A percentile compares a stretch with the other conserved stretches of the same genome.
Evolutionary conservation across 305 asterid species (phyloP).

Genomic region (Withania somnifera): DNA sequence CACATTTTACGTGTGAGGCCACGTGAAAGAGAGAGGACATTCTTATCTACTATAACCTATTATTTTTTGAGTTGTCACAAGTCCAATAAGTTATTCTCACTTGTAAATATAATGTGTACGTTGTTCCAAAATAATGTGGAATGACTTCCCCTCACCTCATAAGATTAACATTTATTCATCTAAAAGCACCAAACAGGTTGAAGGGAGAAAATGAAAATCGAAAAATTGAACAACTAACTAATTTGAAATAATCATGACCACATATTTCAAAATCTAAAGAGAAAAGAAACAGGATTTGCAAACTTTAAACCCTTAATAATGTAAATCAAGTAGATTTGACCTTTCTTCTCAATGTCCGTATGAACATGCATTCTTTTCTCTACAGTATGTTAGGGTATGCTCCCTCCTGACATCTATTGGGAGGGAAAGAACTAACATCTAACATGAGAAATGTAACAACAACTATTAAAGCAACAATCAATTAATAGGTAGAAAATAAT

Average conservation of each 20-base stretch:
- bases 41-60: neutral
- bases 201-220: neutral
- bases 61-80: neutral
- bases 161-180: neutral
- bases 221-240: neutral
- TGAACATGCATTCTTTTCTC: too few species aligned
- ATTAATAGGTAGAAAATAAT: neutral
- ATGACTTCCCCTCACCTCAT: neutral
- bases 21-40: neutral
- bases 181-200: neutral
- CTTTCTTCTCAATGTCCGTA: too few species aligned
- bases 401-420: too few species aligned
- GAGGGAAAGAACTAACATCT: neutral
- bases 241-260: neutral
- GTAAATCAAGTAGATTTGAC: too few species aligned
- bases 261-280: neutral
- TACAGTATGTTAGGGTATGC: too few species aligned
- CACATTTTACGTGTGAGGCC: neutral
- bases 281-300: neutral
- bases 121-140: neutral
- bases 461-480: neutral
- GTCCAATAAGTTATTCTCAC: neutral
- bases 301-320: too few species aligned
- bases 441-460: neutral
- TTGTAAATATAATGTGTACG: neutral